Percentiles rank a stretch among this genome's conserved stretches.
Conservation (phyloP, 305 asterid species). For the Fraxinus sp. region DNA sequence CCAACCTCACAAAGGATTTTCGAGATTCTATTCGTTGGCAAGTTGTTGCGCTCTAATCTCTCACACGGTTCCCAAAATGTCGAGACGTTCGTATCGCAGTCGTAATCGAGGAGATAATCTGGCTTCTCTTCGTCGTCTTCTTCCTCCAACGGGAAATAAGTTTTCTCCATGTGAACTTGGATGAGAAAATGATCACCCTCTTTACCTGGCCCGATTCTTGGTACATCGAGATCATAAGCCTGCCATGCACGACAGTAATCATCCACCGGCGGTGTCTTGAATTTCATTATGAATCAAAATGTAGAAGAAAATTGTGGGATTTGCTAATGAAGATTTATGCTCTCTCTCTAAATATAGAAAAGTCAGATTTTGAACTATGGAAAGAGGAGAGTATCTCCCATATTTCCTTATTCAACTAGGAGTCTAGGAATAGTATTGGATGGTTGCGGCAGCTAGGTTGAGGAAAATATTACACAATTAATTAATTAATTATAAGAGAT, state of each 20-base stretch:
- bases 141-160: not conserved
- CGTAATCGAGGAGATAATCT: not conserved
- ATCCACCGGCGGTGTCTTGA: not conserved
- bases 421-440: not conserved
- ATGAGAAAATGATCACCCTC: not conserved
- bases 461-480: not conserved
- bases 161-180: not conserved
- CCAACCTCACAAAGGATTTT: conserved; percentile 6
- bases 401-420: not conserved
- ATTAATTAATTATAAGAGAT: too few species aligned
- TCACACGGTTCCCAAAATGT: not conserved
- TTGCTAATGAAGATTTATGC: not conserved
- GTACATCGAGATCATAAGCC: not conserved
- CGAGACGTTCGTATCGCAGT: not conserved
- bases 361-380: not conserved
- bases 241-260: not conserved
- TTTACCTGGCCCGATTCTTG: not conserved
- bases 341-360: too few species aligned
- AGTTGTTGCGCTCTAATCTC: not conserved
- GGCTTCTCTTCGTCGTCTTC: not conserved
- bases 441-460: not conserved
- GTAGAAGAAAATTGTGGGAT: not conserved
- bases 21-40: not conserved
- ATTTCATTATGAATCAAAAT: not conserved
- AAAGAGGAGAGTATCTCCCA: not conserved